These are phyloP conservation scores for Pseudoturritis turrita DNA, from an alignment of 345 rosid genomes.

Conservation along the genomic window DNA sequence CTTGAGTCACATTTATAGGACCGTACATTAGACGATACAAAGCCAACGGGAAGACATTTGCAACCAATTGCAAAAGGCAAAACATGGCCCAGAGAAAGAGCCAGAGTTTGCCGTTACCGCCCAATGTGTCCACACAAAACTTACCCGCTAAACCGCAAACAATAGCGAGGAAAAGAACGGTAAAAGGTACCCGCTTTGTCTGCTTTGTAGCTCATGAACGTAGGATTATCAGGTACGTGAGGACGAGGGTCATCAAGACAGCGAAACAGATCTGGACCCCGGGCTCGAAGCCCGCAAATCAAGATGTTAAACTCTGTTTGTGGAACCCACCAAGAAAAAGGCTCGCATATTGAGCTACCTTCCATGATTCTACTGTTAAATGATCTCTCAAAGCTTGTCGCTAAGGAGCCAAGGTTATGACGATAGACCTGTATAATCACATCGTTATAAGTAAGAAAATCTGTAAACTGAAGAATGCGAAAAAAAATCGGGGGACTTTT, in stretches of 20 bases:
- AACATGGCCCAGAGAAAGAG: slow-evolving; percentile 60
- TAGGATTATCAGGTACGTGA: slow-evolving; percentile 50
- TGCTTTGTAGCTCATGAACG: slow-evolving; percentile 56
- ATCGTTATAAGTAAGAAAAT: not conserved
- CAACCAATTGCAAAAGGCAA: slow-evolving; percentile 61
- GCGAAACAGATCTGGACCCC: slow-evolving; percentile 61
- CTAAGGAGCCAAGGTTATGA: slow-evolving; percentile 54
- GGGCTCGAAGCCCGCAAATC: slow-evolving; percentile 53
- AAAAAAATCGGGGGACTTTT: not conserved
- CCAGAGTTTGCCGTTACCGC: slow-evolving; percentile 77
- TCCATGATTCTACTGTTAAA: slow-evolving; percentile 73
- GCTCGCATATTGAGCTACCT: slow-evolving; percentile 59
- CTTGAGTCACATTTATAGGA: slow-evolving; percentile 34
- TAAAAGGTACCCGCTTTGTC: slow-evolving; percentile 64
- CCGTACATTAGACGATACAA: slow-evolving; percentile 56
- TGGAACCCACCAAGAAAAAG: slow-evolving; percentile 74
- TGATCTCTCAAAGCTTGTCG: slow-evolving; percentile 69
- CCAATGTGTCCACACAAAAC: slow-evolving; percentile 79
- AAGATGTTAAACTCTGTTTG: slow-evolving; percentile 41
- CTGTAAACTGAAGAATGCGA: not conserved
- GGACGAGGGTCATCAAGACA: slow-evolving; percentile 46
- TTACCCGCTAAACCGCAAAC: slow-evolving; percentile 73
- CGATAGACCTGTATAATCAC: slow-evolving; percentile 66
- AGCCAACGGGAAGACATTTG: slow-evolving; percentile 37
- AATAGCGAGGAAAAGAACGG: slow-evolving; percentile 58